These are phyloP conservation scores for Acarospora socialis DNA, from an alignment of 2,329 filamentous ascomycete genomes.

Conservation along the genomic window DNA sequence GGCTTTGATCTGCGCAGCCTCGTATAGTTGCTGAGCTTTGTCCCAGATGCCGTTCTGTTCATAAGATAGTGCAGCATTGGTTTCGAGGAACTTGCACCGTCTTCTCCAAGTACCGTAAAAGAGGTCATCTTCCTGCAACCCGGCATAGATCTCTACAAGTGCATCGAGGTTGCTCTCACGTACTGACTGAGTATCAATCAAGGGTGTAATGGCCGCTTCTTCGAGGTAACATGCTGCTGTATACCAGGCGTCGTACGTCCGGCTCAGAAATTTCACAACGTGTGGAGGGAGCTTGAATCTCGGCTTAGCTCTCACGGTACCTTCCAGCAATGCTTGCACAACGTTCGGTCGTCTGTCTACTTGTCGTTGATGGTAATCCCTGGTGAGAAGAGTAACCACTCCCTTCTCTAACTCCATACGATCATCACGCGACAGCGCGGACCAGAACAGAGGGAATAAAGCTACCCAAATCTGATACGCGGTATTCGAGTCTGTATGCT, in stretches of 20 bases:
- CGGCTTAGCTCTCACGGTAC: slow-evolving; percentile 69
- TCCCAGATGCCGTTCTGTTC: slow-evolving; percentile 99
- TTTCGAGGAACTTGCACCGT: slow-evolving; percentile 91
- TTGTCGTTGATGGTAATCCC: slow-evolving; percentile 89
- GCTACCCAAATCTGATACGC: slow-evolving; percentile 83
- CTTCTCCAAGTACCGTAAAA: slow-evolving; percentile 97
- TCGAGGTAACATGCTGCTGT: slow-evolving; percentile 84
- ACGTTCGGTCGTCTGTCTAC: slow-evolving; percentile 93
- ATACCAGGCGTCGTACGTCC: slow-evolving; percentile 95
- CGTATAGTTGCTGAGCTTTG: slow-evolving; percentile 93
- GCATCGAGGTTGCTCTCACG: slow-evolving; percentile 93
- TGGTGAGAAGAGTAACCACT: slow-evolving; percentile 77
- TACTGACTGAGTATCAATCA: slow-evolving; percentile 69
- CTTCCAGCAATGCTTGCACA: slow-evolving; percentile 80
- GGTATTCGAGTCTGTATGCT: slow-evolving; percentile 71
- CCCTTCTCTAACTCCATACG: slow-evolving; percentile 80
- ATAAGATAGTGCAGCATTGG: slow-evolving; percentile 90
- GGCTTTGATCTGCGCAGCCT: slow-evolving; percentile 92
- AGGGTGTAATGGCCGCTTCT: slow-evolving; percentile 69
- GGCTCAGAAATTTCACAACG: slow-evolving; percentile 86
- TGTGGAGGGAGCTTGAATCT: slow-evolving; percentile 89
- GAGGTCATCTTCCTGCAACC: slow-evolving; percentile 84
- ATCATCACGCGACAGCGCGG: slow-evolving; percentile 73
- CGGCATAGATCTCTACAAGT: slow-evolving; percentile 81
- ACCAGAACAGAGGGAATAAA: slow-evolving; percentile 89